phyloP scores from a whole-genome alignment of 2,329 filamentous ascomycete genomes.

The Ophiostoma piceae region DNA sequence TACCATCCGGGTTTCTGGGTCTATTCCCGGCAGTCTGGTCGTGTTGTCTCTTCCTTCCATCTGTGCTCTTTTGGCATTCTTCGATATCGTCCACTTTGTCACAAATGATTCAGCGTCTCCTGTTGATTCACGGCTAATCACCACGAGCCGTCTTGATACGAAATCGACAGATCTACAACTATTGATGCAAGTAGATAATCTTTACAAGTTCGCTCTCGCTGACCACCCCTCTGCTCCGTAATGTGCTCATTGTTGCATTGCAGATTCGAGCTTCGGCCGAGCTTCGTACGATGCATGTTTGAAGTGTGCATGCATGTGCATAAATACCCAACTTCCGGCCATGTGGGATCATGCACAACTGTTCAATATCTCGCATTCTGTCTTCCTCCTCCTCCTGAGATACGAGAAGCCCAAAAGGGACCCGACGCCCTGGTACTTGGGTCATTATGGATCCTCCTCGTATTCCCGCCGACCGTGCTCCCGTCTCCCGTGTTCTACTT shows the following conservation, averaged over 20 bases:
- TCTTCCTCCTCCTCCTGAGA: background rate
- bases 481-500: background rate
- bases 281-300: background rate
- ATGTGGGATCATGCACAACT: background rate
- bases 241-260: background rate
- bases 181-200: background rate
- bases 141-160: background rate
- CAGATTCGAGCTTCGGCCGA: background rate
- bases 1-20: background rate
- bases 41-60: background rate
- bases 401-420: background rate
- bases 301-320: background rate
- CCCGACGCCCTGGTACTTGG: constrained; percentile 7
- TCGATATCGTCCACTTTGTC: background rate
- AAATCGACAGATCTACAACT: background rate
- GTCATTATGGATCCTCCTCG: background rate
- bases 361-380: background rate
- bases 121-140: background rate
- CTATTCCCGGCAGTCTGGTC: constrained; percentile 2
- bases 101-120: background rate
- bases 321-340: background rate
- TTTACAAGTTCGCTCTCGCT: background rate
- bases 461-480: background rate
- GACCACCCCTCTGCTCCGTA: background rate
- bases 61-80: background rate